Conservation (phyloP, 345 rosid species). For the Rhodamnia rubescens region DNA sequence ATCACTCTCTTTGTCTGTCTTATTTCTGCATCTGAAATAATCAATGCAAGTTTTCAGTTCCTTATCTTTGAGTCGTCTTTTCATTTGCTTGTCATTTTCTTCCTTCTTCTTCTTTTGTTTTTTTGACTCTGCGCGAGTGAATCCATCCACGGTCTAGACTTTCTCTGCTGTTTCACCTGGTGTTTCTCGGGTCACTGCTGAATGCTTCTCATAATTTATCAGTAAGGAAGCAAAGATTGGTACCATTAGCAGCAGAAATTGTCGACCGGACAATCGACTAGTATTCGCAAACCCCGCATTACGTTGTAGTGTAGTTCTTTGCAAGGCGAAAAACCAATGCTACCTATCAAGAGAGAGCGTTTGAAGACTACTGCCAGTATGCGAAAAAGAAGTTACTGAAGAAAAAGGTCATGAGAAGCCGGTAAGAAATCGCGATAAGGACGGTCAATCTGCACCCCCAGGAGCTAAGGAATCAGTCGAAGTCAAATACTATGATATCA, state of each 20-base stretch:
- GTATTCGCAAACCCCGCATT: background rate
- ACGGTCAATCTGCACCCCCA: background rate
- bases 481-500: background rate
- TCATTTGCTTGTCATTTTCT: background rate
- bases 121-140: background rate
- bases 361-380: background rate
- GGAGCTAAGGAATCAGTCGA: background rate
- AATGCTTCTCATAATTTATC: background rate
- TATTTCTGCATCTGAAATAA: background rate
- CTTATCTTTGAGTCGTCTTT: background rate
- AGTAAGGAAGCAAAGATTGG: background rate
- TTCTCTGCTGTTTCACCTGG: background rate
- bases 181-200: background rate
- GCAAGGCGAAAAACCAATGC: background rate
- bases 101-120: background rate
- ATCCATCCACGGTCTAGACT: background rate
- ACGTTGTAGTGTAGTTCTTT: background rate
- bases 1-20: background rate
- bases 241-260: background rate
- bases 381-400: background rate
- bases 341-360: background rate
- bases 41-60: background rate
- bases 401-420: background rate
- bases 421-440: background rate
- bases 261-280: background rate